phyloP scores from a whole-genome alignment of 768 basidiomycete species.

The Termitomyces eurrhizus region DNA sequence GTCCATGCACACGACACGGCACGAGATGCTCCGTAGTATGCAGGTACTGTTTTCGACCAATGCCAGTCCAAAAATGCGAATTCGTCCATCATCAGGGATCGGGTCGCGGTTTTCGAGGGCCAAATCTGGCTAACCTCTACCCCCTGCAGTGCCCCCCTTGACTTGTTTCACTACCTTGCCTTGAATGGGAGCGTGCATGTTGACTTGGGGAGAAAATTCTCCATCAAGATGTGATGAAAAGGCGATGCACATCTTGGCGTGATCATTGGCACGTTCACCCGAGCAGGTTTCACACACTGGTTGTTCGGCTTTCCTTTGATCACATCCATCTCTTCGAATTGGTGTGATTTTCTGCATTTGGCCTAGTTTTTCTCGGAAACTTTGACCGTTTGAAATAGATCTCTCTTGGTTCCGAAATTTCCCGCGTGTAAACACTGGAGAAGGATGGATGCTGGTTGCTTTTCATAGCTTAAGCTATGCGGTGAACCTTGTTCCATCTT shows the following conservation, averaged over 20 bases:
- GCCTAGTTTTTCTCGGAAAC: background rate
- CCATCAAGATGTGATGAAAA: conserved; percentile 8
- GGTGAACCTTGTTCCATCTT: background rate
- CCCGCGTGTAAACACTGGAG: background rate
- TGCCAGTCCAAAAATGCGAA: background rate
- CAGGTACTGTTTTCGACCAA: background rate
- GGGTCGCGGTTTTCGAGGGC: background rate
- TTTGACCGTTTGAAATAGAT: too few relatives aligned
- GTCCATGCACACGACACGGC: background rate
- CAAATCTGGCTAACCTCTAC: background rate
- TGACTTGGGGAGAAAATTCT: background rate
- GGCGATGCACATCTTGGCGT: background rate
- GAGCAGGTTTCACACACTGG: background rate
- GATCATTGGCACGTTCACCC: background rate
- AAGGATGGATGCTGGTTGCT: background rate
- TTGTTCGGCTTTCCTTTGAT: background rate
- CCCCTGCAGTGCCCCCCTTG: too few relatives aligned
- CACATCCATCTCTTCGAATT: background rate
- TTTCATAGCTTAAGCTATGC: background rate
- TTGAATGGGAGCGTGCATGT: background rate
- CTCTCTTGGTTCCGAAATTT: background rate
- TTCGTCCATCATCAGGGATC: background rate
- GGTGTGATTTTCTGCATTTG: background rate
- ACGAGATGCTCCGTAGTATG: background rate
- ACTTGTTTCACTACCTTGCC: background rate